Conservation (phyloP, 129 eudicot genomes). For the Ambrosia trifida region DNA sequence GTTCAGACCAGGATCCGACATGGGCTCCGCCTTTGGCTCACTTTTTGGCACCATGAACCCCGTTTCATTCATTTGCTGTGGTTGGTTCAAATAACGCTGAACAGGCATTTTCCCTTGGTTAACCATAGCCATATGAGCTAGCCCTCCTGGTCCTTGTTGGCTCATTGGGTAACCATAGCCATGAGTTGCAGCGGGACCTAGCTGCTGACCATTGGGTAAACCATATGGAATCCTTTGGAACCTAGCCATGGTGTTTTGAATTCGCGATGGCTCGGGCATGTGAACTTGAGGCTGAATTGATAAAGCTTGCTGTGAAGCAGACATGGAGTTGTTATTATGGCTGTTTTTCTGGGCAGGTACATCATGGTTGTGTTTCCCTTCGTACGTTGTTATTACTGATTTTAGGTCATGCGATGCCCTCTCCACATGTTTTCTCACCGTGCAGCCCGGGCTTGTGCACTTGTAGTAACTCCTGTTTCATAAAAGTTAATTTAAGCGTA, state of each 20-base stretch:
- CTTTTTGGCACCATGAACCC: slow-evolving; percentile 64
- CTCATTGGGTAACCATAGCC: slow-evolving; percentile 61
- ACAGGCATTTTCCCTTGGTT: slow-evolving; percentile 49
- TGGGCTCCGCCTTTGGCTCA: slow-evolving; percentile 69
- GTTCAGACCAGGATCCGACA: slow-evolving; percentile 54
- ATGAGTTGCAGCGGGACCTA: slow-evolving; percentile 37
- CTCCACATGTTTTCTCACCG: slow-evolving; percentile 85
- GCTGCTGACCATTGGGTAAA: slow-evolving; percentile 32
- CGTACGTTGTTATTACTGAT: slow-evolving; percentile 88
- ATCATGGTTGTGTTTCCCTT: slow-evolving; percentile 91
- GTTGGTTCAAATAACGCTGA: slow-evolving; percentile 48
- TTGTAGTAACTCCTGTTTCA: slow-evolving; percentile 85
- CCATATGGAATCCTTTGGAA: slow-evolving; percentile 54
- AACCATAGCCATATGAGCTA: slow-evolving; percentile 57
- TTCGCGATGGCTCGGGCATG: slow-evolving; percentile 60
- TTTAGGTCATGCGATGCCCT: slow-evolving; percentile 84
- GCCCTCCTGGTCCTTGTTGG: slow-evolving; percentile 38
- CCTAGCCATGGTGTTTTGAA: slow-evolving; percentile 53
- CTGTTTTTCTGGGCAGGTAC: slow-evolving; percentile 87
- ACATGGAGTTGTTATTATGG: slow-evolving; percentile 39
- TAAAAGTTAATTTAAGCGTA: slow-evolving; percentile 4
- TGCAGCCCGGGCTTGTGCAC: slow-evolving; percentile 87
- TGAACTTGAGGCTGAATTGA: slow-evolving; percentile 38
- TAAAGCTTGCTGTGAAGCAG: slow-evolving; percentile 34
- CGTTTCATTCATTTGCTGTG: slow-evolving; percentile 44